Evolutionary conservation across 345 rosid genomes (phyloP).

Genomic region (Aquilaria malaccensis): DNA sequence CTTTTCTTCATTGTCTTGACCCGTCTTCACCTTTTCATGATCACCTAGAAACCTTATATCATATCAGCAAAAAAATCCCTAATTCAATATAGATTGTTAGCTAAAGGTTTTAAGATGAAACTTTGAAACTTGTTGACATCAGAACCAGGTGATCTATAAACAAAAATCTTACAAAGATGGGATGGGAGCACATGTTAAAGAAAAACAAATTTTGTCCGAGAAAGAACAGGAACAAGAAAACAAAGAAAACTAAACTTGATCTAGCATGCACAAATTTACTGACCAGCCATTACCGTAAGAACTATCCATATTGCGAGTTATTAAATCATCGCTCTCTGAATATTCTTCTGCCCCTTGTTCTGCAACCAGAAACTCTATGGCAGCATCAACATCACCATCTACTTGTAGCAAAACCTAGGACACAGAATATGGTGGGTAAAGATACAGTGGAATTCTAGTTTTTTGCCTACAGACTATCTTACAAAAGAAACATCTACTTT

Average conservation of each 20-base stretch:
- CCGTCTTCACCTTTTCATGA: conserved; percentile 23
- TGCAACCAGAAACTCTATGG: conserved; percentile 72
- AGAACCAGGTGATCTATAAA: no score
- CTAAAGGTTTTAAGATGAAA: no score
- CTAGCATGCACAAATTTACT: conserved; percentile 19
- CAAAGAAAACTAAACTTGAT: background rate
- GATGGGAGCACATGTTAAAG: no score
- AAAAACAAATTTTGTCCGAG: background rate
- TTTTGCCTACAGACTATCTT: background rate
- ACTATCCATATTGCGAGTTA: conserved; percentile 24
- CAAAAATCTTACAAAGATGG: no score
- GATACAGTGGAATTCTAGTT: background rate
- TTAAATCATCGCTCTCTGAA: conserved; percentile 24
- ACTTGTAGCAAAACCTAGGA: conserved; percentile 67
- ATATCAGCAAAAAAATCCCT: background rate
- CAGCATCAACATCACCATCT: conserved; percentile 75
- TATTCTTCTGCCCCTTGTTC: conserved; percentile 42
- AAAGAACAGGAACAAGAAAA: background rate
- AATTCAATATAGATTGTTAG: no score
- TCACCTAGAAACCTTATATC: conserved; percentile 23
- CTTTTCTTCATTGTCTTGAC: conserved; percentile 33
- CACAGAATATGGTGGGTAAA: conserved; percentile 11
- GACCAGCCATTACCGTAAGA: conserved; percentile 50
- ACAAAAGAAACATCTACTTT: background rate
- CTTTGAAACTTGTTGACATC: no score